Percentiles rank a stretch among this genome's conserved stretches.
Conservation (phyloP, 2,329 filamentous ascomycete genomes). For the Aspergillus carbonarius region DNA sequence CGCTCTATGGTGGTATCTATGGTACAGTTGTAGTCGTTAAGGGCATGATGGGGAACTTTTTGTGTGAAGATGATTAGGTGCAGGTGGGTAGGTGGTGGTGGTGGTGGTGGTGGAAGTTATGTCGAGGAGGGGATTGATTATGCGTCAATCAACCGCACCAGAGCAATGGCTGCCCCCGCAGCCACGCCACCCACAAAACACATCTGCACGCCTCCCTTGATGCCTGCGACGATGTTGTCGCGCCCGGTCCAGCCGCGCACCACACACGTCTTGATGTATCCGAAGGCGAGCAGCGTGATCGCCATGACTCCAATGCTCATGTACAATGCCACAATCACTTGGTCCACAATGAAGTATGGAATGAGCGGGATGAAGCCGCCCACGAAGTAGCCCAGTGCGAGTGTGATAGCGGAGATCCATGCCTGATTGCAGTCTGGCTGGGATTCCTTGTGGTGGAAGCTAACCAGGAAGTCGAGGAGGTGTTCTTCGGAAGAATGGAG, state of each 20-base stretch:
- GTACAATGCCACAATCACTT: constrained; percentile 52
- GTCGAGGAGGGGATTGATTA: neutral
- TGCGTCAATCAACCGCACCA: constrained; percentile 56
- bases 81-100: neutral
- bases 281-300: constrained; percentile 42
- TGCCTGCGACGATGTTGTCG: constrained; percentile 52
- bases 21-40: constrained; percentile 3
- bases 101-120: no score
- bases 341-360: constrained; percentile 63
- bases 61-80: neutral
- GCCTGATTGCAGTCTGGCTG: constrained; percentile 48
- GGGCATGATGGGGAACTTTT: neutral
- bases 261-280: constrained; percentile 47
- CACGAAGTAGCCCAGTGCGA: constrained; percentile 67
- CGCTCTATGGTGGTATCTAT: constrained; percentile 6
- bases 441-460: constrained; percentile 49
- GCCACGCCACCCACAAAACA: constrained; percentile 64
- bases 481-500: constrained; percentile 39
- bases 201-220: constrained; percentile 64
- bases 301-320: constrained; percentile 45
- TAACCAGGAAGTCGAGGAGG: constrained; percentile 49
- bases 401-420: constrained; percentile 60
- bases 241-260: constrained; percentile 46
- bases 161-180: constrained; percentile 64
- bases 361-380: constrained; percentile 70